Conservation (phyloP, 2,329 filamentous ascomycete species). For the Pseudogymnoascus sp. region DNA sequence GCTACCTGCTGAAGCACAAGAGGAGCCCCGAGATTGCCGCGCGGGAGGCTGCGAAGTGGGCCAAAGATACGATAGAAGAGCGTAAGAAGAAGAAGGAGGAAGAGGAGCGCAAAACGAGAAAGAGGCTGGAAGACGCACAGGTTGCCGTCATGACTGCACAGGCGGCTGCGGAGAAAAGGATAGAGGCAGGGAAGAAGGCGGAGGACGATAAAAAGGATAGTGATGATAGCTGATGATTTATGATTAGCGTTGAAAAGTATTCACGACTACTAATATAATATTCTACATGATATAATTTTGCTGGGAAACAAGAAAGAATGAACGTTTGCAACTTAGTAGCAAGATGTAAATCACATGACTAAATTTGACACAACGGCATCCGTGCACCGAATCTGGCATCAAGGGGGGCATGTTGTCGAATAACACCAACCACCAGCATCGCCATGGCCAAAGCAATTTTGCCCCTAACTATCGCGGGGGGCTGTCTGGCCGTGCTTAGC, state of each 20-base stretch:
- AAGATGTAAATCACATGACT: not conserved
- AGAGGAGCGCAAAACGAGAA: slow-evolving; percentile 23
- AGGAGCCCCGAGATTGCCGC: slow-evolving; percentile 47
- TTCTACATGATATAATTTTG: not conserved
- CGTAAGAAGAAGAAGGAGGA: slow-evolving; percentile 31
- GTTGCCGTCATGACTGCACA: slow-evolving; percentile 12
- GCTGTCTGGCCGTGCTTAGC: not conserved
- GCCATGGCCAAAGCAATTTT: not conserved
- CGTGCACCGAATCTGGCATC: not conserved
- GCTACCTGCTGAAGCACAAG: slow-evolving; percentile 55
- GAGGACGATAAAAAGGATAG: slow-evolving; percentile 16
- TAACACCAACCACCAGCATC: not conserved
- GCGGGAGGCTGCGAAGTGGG: slow-evolving; percentile 45
- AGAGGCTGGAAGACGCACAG: slow-evolving; percentile 16
- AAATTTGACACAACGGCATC: not conserved
- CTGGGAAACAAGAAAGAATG: not conserved
- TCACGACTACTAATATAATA: not conserved
- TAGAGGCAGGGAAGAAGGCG: slow-evolving; percentile 13
- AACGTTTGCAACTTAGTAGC: not conserved
- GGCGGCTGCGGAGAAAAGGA: slow-evolving; percentile 18
- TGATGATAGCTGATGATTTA: not conserved
- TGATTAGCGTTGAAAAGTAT: not conserved
- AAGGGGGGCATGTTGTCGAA: not conserved
- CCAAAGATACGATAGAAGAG: slow-evolving; percentile 40
- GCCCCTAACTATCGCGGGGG: not conserved